Evolutionary conservation across 352 stramenopile genomes (phyloP).

Genomic region (Globisporangium ultimum): DNA sequence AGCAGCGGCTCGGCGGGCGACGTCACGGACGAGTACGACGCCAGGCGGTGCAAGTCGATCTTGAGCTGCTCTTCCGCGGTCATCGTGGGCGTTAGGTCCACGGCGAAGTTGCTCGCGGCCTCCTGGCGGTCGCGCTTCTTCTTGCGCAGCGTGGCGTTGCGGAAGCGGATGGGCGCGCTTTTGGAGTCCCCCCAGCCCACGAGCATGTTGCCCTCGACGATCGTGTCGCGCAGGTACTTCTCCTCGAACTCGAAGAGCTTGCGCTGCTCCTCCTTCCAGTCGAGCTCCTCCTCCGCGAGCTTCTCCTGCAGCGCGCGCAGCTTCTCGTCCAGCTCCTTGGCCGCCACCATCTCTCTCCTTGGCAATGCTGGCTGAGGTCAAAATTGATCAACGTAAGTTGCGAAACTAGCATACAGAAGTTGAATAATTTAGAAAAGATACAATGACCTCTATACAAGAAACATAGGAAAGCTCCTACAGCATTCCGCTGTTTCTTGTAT

Average conservation of each 20-base stretch:
- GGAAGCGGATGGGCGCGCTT: constrained; percentile 59
- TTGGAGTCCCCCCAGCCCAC: constrained; percentile 67
- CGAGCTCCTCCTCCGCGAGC: constrained; percentile 39
- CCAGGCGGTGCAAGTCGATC: constrained; percentile 59
- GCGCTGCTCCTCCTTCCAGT: constrained; percentile 59
- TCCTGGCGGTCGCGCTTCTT: constrained; percentile 60
- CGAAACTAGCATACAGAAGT: too few species aligned
- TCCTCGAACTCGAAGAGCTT: constrained; percentile 80
- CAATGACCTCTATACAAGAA: too few species aligned
- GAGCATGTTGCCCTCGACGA: constrained; percentile 71
- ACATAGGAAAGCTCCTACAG: too few species aligned
- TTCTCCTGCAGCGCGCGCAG: constrained; percentile 41
- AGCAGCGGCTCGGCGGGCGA: constrained; percentile 57
- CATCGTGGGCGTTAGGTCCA: constrained; percentile 21
- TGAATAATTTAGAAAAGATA: too few species aligned
- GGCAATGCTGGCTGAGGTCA: too few species aligned
- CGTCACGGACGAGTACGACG: constrained; percentile 64
- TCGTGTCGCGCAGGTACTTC: constrained; percentile 60
- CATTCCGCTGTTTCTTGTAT: too few species aligned
- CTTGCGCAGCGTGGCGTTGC: constrained; percentile 61
- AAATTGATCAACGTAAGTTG: too few species aligned
- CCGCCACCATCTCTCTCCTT: constrained; percentile 18
- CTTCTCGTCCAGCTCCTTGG: constrained; percentile 57
- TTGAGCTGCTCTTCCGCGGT: constrained; percentile 53
- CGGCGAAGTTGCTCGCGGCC: neutral